phyloP scores from a whole-genome alignment of 2,329 filamentous ascomycete species.

The Fusarium transvaalense region DNA sequence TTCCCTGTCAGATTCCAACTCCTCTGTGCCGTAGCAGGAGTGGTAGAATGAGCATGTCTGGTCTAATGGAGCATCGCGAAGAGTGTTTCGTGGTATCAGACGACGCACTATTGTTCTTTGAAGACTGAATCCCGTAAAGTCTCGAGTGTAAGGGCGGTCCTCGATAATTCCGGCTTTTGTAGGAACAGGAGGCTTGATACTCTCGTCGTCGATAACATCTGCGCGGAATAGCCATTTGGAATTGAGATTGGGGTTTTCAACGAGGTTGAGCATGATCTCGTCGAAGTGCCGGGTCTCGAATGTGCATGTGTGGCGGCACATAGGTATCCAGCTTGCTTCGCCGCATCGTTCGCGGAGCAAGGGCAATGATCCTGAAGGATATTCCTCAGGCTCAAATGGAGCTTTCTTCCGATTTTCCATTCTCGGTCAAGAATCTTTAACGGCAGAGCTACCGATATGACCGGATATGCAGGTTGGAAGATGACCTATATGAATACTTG shows the following conservation, averaged over 20 bases:
- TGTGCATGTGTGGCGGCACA: constrained; percentile 68
- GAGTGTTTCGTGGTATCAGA: constrained; percentile 84
- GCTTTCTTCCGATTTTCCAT: constrained; percentile 41
- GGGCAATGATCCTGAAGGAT: constrained; percentile 45
- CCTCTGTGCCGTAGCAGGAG: constrained; percentile 35
- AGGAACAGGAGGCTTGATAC: constrained; percentile 34
- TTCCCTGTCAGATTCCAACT: constrained; percentile 31
- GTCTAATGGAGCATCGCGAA: constrained; percentile 78
- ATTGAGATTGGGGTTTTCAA: constrained; percentile 84
- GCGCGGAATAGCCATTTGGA: constrained; percentile 83
- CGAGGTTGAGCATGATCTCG: constrained; percentile 77
- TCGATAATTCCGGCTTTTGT: neutral
- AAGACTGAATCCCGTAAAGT: constrained; percentile 53
- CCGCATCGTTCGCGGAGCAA: constrained; percentile 47
- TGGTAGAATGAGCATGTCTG: constrained; percentile 85
- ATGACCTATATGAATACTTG: neutral
- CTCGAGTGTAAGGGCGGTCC: neutral
- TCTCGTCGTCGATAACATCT: constrained; percentile 70
- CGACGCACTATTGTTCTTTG: constrained; percentile 78
- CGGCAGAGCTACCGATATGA: constrained; percentile 6
- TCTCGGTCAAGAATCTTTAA: constrained; percentile 9
- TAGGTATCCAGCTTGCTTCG: constrained; percentile 62
- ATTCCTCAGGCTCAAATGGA: constrained; percentile 50
- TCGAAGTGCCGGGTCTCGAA: constrained; percentile 75
- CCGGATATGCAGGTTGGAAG: constrained; percentile 14